phyloP scores from a whole-genome alignment of 176 grass and related monocot species.

The Elaeis guineensis region DNA sequence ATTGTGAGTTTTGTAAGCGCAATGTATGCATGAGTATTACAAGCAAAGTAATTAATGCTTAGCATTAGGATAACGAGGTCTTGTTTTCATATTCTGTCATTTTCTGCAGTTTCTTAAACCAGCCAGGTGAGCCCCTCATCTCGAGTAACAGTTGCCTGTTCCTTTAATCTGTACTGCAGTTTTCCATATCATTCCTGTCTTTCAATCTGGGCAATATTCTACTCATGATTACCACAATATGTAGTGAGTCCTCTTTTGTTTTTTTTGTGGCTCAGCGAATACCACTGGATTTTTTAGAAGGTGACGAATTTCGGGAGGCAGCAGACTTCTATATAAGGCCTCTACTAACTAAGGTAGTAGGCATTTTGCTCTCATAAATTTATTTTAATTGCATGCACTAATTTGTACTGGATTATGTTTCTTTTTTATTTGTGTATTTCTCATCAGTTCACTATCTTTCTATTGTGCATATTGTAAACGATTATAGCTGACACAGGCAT shows the following conservation, averaged over 20 bases:
- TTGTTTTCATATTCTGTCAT: no score
- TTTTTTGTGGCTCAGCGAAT: slow-evolving; percentile 45
- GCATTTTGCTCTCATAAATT: no score
- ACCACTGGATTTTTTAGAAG: slow-evolving; percentile 97
- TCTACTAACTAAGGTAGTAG: slow-evolving; percentile 82
- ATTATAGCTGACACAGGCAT: neutral
- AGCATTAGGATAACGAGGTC: no score
- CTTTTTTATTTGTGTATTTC: no score
- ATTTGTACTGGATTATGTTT: no score
- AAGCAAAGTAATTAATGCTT: no score
- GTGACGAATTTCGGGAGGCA: slow-evolving; percentile 72
- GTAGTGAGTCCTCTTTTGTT: neutral
- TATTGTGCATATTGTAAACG: neutral
- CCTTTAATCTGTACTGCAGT: neutral
- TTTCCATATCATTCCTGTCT: neutral
- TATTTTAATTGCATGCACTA: no score
- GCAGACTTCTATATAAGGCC: slow-evolving; percentile 83
- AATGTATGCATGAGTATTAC: no score
- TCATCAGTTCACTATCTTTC: no score
- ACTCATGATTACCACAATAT: neutral
- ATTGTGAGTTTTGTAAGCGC: no score
- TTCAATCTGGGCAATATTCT: neutral
- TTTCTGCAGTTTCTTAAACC: no score
- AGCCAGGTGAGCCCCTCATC: no score
- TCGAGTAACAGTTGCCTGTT: neutral